These are phyloP conservation scores for Hyphopichia khmerensis DNA, from an alignment of 1,139 yeast species.

Conservation along the genomic window DNA sequence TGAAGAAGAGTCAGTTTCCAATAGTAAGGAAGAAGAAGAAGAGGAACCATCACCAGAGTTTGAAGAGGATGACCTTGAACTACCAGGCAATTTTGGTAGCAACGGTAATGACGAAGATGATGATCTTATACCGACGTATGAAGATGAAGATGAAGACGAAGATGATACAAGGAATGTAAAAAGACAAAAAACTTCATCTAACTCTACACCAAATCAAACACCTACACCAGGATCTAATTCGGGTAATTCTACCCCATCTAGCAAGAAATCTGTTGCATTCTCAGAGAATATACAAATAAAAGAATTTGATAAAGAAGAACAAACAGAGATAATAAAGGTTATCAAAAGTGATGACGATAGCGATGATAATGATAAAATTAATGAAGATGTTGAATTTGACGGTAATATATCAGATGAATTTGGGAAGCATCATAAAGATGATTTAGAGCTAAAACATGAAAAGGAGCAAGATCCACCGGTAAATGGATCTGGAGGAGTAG, in stretches of 20 bases:
- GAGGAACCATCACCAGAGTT: constrained; percentile 21
- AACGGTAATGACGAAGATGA: constrained; percentile 26
- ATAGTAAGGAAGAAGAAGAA: constrained; percentile 9
- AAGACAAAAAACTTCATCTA: constrained; percentile 18
- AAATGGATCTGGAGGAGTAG: not conserved
- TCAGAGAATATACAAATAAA: constrained; percentile 47
- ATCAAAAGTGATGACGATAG: constrained; percentile 20
- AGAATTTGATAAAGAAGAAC: constrained; percentile 41
- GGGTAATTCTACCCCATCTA: constrained; percentile 28
- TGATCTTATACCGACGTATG: constrained; percentile 35
- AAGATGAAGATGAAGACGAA: constrained; percentile 25
- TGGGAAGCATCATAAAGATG: constrained; percentile 30
- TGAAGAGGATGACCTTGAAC: constrained; percentile 20
- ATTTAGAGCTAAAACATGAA: constrained; percentile 29
- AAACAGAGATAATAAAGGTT: constrained; percentile 20
- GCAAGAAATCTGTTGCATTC: constrained; percentile 42
- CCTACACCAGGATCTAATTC: constrained; percentile 17
- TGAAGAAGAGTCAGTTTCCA: not conserved
- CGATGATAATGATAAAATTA: constrained; percentile 17
- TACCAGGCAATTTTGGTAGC: constrained; percentile 8
- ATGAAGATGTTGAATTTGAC: constrained; percentile 16
- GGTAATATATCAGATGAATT: constrained; percentile 13
- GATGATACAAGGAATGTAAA: constrained; percentile 13
- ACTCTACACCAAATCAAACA: constrained; percentile 3
- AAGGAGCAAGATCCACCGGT: constrained; percentile 10